phyloP scores from a whole-genome alignment of 2,329 filamentous ascomycete genomes.

The Penicillium griseofulvum region DNA sequence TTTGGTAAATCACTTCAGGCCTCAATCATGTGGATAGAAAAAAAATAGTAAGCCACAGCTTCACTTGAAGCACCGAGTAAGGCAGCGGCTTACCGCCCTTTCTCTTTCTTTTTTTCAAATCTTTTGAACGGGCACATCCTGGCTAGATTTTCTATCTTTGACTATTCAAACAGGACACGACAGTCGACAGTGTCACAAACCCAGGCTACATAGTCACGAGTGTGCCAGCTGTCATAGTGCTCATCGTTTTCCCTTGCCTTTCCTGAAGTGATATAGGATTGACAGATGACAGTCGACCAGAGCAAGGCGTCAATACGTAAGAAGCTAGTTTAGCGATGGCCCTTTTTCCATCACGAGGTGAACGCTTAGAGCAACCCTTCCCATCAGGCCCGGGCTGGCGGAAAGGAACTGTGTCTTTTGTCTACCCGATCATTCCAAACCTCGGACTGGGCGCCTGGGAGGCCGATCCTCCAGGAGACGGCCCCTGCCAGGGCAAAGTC shows the following conservation, averaged over 20 bases:
- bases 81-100: constrained; percentile 17
- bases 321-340: not conserved
- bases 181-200: constrained; percentile 23
- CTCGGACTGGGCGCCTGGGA: constrained; percentile 14
- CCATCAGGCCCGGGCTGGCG: constrained; percentile 10
- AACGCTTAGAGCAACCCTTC: constrained; percentile 1
- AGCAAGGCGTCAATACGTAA: not conserved
- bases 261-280: not conserved
- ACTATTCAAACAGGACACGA: constrained; percentile 13
- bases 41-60: not conserved
- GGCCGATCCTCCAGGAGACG: constrained; percentile 14
- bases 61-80: not conserved
- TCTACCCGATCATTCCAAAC: constrained; percentile 11
- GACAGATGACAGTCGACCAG: constrained; percentile 5
- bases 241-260: constrained; percentile 1
- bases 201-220: constrained; percentile 21
- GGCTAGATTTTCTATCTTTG: constrained; percentile 9
- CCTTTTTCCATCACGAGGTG: not conserved
- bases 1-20: not conserved
- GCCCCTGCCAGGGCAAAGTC: constrained; percentile 12
- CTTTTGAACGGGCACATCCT: constrained; percentile 23
- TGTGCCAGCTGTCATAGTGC: constrained; percentile 22
- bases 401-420: constrained; percentile 1
- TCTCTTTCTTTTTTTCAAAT: constrained; percentile 13
- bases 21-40: constrained; percentile 12